phyloP scores from a whole-genome alignment of 345 rosid genomes.

The Lumnitzera racemosa region DNA sequence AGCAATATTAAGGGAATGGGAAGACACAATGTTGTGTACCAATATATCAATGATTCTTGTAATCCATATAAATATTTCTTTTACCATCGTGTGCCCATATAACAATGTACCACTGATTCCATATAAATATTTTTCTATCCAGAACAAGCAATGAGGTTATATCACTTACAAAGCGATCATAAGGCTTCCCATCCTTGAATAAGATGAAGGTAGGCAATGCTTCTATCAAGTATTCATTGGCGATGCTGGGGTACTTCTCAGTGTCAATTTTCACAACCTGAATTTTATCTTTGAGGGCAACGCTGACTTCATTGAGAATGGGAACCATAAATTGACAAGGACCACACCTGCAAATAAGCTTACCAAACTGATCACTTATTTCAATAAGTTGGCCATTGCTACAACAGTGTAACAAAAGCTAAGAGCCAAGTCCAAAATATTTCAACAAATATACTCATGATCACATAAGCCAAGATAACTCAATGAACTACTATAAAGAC shows the following conservation, averaged over 20 bases:
- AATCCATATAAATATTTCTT: no score
- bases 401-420: background rate
- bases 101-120: background rate
- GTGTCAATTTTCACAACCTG: conserved; percentile 83
- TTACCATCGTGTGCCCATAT: background rate
- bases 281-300: conserved; percentile 53
- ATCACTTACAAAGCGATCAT: conserved; percentile 78
- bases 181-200: conserved; percentile 75
- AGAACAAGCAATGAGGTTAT: background rate
- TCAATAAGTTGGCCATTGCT: background rate
- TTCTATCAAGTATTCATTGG: conserved; percentile 59
- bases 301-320: conserved; percentile 65
- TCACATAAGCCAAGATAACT: no score
- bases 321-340: conserved; percentile 95
- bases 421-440: background rate
- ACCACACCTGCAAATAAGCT: conserved; percentile 66
- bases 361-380: background rate
- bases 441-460: no score
- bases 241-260: conserved; percentile 80
- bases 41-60: no score
- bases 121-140: background rate
- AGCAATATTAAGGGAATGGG: no score
- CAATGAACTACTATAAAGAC: no score
- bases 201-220: conserved; percentile 87
- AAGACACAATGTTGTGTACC: no score